Evolutionary conservation across 176 grass and related monocot species (phyloP).

Genomic region (Bromus sterilis): DNA sequence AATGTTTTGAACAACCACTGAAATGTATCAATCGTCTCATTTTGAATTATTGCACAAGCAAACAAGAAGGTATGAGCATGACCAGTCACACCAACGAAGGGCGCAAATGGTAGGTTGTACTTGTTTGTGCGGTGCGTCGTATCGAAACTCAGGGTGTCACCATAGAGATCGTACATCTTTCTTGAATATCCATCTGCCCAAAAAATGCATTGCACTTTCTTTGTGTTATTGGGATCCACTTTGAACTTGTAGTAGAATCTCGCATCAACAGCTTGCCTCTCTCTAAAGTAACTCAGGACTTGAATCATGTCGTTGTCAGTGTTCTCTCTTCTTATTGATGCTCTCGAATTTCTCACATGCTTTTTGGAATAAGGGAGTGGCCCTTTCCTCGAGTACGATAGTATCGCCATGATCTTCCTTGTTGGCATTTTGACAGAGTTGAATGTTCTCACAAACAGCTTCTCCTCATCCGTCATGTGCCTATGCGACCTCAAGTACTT

Average conservation of each 20-base stretch:
- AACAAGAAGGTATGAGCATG: no score
- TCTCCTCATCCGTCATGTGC: not conserved
- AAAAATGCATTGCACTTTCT: not conserved
- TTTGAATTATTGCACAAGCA: no score
- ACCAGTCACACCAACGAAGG: no score
- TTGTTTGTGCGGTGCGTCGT: not conserved
- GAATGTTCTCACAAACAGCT: not conserved
- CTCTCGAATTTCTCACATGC: not conserved
- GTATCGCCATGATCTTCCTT: not conserved
- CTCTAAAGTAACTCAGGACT: not conserved
- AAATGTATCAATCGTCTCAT: no score
- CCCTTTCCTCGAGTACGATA: no score
- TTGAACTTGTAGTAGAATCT: not conserved
- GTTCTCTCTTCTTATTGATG: not conserved
- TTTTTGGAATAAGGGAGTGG: no score
- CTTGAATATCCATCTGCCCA: not conserved
- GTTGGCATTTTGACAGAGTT: not conserved
- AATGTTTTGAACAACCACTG: no score
- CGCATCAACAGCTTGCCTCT: not conserved
- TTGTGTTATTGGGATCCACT: fast-evolving
- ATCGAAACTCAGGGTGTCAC: not conserved
- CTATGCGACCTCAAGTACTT: not conserved
- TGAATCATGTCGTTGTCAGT: not conserved
- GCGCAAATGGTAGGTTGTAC: not conserved
- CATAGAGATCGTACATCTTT: not conserved